Base-by-base conservation (phyloP, 2,329 filamentous ascomycete genomes). In the Colletotrichum viniferum region DNA sequence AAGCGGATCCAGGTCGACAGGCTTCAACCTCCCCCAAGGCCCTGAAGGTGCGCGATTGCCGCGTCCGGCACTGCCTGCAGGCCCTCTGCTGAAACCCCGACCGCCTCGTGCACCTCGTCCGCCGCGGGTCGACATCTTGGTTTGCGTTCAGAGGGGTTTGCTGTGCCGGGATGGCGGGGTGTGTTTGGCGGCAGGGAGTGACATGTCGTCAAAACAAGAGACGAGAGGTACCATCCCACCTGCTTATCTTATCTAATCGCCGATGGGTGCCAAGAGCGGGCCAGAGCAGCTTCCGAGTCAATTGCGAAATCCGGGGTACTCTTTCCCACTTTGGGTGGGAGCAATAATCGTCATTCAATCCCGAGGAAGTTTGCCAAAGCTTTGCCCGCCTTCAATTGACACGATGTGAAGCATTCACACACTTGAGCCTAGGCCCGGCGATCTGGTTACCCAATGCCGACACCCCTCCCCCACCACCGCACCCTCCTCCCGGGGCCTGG, bases 1-100 rank as follows among this genome's bases (percentile, higher is more conserved):
- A 32, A 98, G 87, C 16, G 94, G 91, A 83, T 98, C 96, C 73
- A 92, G 87, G 60, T 93, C 91, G 76, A 93, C 90, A 14, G 94
- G 93, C 83, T 94, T 96, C 77, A 97, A 87, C 77, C 94, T 89
- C 75, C 90, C 91, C 92, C 93, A 95, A 78, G 91, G 88, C 66
- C 89, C 89, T 63, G 91, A 90, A 12, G 82, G 77, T 18, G 79
- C 77, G 64, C 81, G 83, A 60, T 78, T 81, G 56, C 82, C 81
- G 80, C 80, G 81, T 43, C 73, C 74, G 2, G 4, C 38, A 1
- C 63, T 26, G 18, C 32, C 63, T 5, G 10, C 32, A 7, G 60
- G 30, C 21, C 52, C 55, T 24, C 69, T 62, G 12, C 55, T 30
- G 7, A 69, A 76, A 5, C 24, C 58, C 21, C 64, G 60, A 2